Evolutionary conservation across 495 filamentous ascomycete genomes (phyloP), one percentile per base, ranked within the genome.

Genomic region (Neurospora sp.): DNA sequence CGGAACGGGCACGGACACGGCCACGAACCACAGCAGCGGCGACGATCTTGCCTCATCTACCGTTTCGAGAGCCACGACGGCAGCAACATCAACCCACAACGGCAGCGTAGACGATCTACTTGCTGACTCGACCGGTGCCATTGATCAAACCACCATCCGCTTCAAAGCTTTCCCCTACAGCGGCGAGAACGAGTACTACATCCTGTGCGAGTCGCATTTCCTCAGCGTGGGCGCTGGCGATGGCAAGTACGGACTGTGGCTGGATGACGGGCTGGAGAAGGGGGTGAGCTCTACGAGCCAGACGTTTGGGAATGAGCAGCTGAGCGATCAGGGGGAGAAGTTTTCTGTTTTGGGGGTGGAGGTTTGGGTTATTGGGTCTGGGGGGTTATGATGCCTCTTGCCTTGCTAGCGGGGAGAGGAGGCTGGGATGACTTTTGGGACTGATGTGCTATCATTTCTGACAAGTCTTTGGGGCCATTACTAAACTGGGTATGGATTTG

Each of bases 81-180:
- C 37, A 21, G 31, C 71, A 3, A 45, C 43, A n/a, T 62, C 71
- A 28, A 28, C 54, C 13, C 54, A 66, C 5, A 66, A 66, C 54
- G 54, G 31, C 24, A 34, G 28, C 28, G 54, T 34, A 9, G 54
- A 34, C 6, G 54, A 66, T 28, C 54, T 34, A 19, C 28, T 66
- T 17, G 13, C 28, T 17, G 6, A 7, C 45, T 71, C 8, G 72
- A 39, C 48, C 48, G 36, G 0, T 76, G 78, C 17, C 70, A 78
- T 38, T 0, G 19, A 4, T 11, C 70, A 73, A n/a, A 80, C 84
- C 70, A 85, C 90, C 39, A 91, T 97, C 76, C 90, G 93, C 8
- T 98, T 99, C 87, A 97, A 97, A 81, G 95, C 95, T 0, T 99
- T 98, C 80, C 94, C 94, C 1, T 98, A 98, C 78, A 94, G 91